Evolutionary conservation across 2,329 filamentous ascomycete species (phyloP), one percentile per base, ranked within the genome.

Genomic region (Lanzia echinophila): DNA sequence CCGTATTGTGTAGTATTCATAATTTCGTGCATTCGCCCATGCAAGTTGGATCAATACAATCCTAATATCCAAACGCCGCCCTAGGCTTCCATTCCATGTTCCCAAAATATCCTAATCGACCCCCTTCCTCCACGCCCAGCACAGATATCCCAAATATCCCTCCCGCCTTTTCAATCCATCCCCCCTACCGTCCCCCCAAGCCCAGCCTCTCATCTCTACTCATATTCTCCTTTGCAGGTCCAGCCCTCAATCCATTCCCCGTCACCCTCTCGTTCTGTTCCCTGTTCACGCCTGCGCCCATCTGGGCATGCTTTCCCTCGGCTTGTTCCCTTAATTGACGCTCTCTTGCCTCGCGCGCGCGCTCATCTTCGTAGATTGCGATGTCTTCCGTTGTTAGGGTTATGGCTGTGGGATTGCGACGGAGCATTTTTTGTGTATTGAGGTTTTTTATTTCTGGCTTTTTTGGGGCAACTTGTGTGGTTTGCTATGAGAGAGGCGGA

Each of bases 301-400:
- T 33, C 19, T 17, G n/a, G 15, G 20, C 28, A 11, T 31, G 31
- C 4, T 33, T 20, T 32, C 32, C 39, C 13, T 34, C 24, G 15
- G 36, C 36, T 11, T 43, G 36, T 20, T 24, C 32, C 20, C 17
- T 36, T 19, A 17, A 1, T 50, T 49, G 55, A 57, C 38, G 60
- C 60, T 54, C 56, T 57, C 60, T 55, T 1, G 57, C 61, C 59
- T 68, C 65, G 50, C 69, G 69, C 22, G 72, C 73, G 57, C 82
- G 78, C 28, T 77, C 76, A 67, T 85, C 83, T 65, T 89, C 85
- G 71, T 87, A 88, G 51, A 79, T 74, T 38, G 84, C 82, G 38
- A 89, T 76, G 68, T 90, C 86, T 65, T 87, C 83, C 46, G 81
- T 75, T 2, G 85, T 88, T 59, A 89, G 78, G 52, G 78, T 74